Evolutionary conservation across 768 basidiomycete species (phyloP).

Genomic region (Leccinum ochraceum): DNA sequence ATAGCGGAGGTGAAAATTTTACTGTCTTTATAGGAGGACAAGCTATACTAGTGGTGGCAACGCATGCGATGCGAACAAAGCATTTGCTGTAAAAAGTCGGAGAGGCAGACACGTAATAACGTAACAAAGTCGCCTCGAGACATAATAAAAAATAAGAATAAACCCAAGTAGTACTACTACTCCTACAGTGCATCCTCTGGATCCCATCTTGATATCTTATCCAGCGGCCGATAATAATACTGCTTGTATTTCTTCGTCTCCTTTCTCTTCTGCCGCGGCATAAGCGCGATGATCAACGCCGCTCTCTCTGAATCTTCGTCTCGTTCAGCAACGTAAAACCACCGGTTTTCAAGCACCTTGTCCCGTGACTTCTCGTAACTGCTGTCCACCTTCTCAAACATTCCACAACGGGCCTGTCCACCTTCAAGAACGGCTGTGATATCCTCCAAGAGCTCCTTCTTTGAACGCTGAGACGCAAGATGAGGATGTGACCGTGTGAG

Average conservation of each 20-base stretch:
- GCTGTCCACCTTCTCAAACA: slow-evolving; percentile 74
- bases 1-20: background rate
- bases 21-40: slow-evolving; percentile 30
- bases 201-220: slow-evolving; percentile 74
- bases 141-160: slow-evolving; percentile 9
- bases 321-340: slow-evolving; percentile 76
- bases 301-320: slow-evolving; percentile 76
- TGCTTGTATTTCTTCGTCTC: slow-evolving; percentile 86
- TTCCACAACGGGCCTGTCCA: slow-evolving; percentile 48
- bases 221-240: slow-evolving; percentile 79
- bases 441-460: slow-evolving; percentile 48
- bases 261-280: slow-evolving; percentile 73
- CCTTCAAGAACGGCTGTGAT: slow-evolving; percentile 52
- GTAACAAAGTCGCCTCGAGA: slow-evolving; percentile 23
- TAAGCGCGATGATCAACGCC: slow-evolving; percentile 62
- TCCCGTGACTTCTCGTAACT: slow-evolving; percentile 54
- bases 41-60: background rate
- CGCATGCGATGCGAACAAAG: background rate
- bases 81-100: slow-evolving; percentile 9
- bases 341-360: slow-evolving; percentile 50
- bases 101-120: slow-evolving; percentile 8
- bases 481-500: slow-evolving; percentile 56
- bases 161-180: background rate
- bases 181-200: slow-evolving; percentile 53
- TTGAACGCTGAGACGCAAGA: slow-evolving; percentile 38